A percentile compares a stretch with the other conserved stretches of the same genome.
Evolutionary conservation across 2,329 filamentous ascomycete genomes (phyloP).

Genomic region (Curvularia eragrostidis): DNA sequence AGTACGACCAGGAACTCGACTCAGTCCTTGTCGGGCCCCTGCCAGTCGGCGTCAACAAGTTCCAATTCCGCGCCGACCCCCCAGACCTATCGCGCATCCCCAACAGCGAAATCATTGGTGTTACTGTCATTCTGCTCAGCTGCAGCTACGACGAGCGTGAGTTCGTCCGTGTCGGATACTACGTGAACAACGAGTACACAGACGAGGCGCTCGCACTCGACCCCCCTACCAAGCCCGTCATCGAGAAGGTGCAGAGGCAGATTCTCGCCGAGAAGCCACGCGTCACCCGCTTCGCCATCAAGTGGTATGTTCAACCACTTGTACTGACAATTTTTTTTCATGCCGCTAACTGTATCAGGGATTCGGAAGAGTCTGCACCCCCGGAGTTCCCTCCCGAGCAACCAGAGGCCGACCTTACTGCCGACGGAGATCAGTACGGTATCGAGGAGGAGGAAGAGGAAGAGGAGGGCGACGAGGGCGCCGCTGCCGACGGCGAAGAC

Average conservation of each 20-base stretch:
- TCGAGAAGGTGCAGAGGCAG: constrained; percentile 91
- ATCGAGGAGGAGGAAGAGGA: constrained; percentile 78
- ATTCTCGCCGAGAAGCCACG: constrained; percentile 96
- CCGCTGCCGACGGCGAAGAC: constrained; percentile 64
- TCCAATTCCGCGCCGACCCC: constrained; percentile 93
- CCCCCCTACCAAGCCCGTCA: constrained; percentile 87
- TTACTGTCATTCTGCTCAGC: constrained; percentile 94
- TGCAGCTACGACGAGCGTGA: constrained; percentile 96
- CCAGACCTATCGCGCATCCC: constrained; percentile 91
- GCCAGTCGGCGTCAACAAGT: constrained; percentile 97
- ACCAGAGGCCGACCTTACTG: constrained; percentile 88
- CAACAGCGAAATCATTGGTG: constrained; percentile 91
- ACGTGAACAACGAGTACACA: constrained; percentile 99
- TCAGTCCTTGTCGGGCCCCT: constrained; percentile 96
- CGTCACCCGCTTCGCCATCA: constrained; percentile 97
- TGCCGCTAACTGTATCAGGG: constrained; percentile 64
- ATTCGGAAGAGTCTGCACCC: constrained; percentile 95
- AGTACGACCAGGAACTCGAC: constrained; percentile 98
- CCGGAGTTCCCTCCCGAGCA: constrained; percentile 97
- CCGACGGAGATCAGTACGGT: constrained; percentile 86
- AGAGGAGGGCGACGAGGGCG: constrained; percentile 65
- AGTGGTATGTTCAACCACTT: constrained; percentile 71
- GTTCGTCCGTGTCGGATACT: constrained; percentile 98
- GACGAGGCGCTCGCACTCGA: constrained; percentile 87
- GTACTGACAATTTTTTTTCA: background rate